Evolutionary conservation across 495 filamentous ascomycete genomes (phyloP), one percentile per base, ranked within the genome.

Genomic region (Aspergillus egyptiacus): DNA sequence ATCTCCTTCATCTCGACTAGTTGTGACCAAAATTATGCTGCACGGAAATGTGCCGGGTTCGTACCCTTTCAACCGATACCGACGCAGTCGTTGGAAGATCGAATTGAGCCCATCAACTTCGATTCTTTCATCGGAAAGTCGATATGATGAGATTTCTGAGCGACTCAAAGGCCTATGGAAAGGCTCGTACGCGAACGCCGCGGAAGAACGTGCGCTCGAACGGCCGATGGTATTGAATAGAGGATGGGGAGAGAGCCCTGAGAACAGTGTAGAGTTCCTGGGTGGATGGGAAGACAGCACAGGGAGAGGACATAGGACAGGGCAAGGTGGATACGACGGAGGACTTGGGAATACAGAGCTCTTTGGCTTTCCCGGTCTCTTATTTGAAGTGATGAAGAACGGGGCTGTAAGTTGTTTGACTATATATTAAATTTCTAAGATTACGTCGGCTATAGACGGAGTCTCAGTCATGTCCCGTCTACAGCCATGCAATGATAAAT

Each of bases 301-400:
- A 7, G 67, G 66, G 39, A 75, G 70, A 42, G 75, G 68, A 31
- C 66, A 63, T 20, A 65, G 61, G 14, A 46, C 58, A 6, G 57
- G 64, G 18, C 60, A 72, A 14, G 70, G 74, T 28, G 65, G 70
- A 23, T 78, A 70, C 35, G 83, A 83, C 56, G 80, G 79, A 20
- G 66, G 69, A 18, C 58, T 89, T 64, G 75, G 81, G 13, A 93
- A 89, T 46, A 93, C 87, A 19, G 91, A 91, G 57, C 66, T 98
- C 11, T 97, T 88, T 73, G 90, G 91, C 9, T 97, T 94, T 61
- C 93, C 91, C 1, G 93, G 93, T 2, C 69, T 96, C 59, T 75
- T 96, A 15, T 97, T 96, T 69, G 93, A 98, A 69, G 91, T 98
- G 9, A 66, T 96, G 67, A 93, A 87, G 81, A 96, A 93, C 60